These are phyloP conservation scores for Actinomortierella wolfii DNA, from an alignment of 371 early-diverging fungal species.

Conservation along the genomic window DNA sequence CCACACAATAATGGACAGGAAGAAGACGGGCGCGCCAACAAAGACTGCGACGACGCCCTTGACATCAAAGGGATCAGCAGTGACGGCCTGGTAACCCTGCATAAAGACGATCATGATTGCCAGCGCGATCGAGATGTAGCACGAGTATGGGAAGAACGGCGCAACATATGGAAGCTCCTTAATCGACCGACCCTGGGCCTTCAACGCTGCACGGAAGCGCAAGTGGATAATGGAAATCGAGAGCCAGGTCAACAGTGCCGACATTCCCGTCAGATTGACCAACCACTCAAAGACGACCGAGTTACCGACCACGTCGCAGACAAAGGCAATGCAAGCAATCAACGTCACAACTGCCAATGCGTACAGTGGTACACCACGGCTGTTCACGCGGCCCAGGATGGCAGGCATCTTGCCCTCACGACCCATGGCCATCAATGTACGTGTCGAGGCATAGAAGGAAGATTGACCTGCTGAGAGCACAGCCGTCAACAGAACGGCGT, in stretches of 20 bases:
- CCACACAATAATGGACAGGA: conserved; percentile 52
- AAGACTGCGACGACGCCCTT: conserved; percentile 51
- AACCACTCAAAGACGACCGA: conserved; percentile 79
- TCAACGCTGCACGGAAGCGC: conserved; percentile 80
- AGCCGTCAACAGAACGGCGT: conserved; percentile 72
- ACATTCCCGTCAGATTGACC: conserved; percentile 68
- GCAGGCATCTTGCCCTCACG: conserved; percentile 65
- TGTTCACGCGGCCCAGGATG: conserved; percentile 61
- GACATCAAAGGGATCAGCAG: conserved; percentile 52
- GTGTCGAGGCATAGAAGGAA: conserved; percentile 71
- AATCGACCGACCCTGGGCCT: conserved; percentile 68
- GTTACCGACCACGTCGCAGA: conserved; percentile 58
- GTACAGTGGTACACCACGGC: conserved; percentile 69
- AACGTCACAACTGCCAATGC: conserved; percentile 58
- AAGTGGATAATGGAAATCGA: conserved; percentile 79
- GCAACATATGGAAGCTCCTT: conserved; percentile 74
- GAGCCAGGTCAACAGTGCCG: conserved; percentile 84
- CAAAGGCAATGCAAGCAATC: conserved; percentile 67
- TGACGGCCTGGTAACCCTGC: conserved; percentile 64
- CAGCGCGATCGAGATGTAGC: conserved; percentile 65
- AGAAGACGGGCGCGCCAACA: conserved; percentile 53
- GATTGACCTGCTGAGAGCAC: conserved; percentile 72
- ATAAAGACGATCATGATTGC: conserved; percentile 65
- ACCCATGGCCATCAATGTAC: conserved; percentile 69
- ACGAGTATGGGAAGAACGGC: conserved; percentile 68